phyloP scores from a whole-genome alignment of 805 yeast species.

The Metschnikowia anglica region DNA sequence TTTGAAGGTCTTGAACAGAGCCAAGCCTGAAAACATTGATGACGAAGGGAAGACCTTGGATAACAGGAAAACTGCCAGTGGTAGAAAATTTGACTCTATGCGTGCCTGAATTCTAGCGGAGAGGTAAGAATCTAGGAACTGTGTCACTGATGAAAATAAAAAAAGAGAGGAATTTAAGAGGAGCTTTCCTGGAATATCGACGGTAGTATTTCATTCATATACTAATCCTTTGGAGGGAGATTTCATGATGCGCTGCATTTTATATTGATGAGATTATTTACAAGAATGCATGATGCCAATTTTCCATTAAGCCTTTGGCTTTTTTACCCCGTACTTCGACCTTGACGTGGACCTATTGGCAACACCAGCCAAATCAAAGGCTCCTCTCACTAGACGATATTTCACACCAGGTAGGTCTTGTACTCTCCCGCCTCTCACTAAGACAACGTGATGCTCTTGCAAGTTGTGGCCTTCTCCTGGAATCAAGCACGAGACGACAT shows the following conservation, averaged over 20 bases:
- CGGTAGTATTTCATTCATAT: too few relatives aligned
- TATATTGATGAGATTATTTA: constrained; percentile 6
- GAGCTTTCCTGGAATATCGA: too few relatives aligned
- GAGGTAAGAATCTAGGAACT: too few relatives aligned
- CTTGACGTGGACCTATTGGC: constrained; percentile 89
- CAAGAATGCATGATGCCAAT: constrained; percentile 7
- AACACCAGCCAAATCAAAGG: constrained; percentile 89
- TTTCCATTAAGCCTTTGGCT: constrained; percentile 47
- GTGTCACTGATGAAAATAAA: too few relatives aligned
- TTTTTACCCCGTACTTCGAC: constrained; percentile 91
- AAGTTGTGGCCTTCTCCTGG: constrained; percentile 99
- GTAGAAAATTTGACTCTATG: constrained; percentile 56
- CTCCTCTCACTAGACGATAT: constrained; percentile 91
- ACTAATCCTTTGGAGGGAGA: too few relatives aligned
- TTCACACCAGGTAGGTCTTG: constrained; percentile 99
- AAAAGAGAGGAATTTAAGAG: too few relatives aligned
- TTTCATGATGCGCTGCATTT: too few relatives aligned
- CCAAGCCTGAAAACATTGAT: constrained; percentile 88
- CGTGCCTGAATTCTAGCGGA: constrained; percentile 13
- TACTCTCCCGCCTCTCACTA: constrained; percentile 96
- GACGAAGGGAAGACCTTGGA: constrained; percentile 52
- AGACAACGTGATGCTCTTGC: constrained; percentile 95
- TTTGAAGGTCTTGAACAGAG: constrained; percentile 92
- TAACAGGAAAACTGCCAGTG: constrained; percentile 67
- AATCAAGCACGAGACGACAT: constrained; percentile 84